Base-by-base conservation (phyloP, 306 rosid species). In the Sicyos baderoa region DNA sequence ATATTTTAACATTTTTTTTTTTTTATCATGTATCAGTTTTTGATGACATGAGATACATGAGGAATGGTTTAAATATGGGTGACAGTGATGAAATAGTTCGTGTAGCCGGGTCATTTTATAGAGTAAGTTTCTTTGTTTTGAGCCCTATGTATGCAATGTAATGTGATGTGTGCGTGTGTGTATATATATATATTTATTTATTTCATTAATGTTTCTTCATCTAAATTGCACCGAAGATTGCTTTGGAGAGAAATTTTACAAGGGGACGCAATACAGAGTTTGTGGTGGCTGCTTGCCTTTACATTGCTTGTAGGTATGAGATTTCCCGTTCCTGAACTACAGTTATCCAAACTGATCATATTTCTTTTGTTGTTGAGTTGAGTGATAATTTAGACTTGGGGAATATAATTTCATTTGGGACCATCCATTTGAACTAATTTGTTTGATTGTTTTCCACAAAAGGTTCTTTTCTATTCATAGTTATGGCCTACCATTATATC, bases 211-310 rank as follows among this genome's bases (percentile, higher is more conserved):
- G 74, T 58, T 49, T 65, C 22, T 25, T 48, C 44, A 58, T 79
- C 59, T 56, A 25, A 57, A 48, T 72, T 64, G 54, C 45, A 70
- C 19, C 77, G 75, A 80, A 88, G 97, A 83, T 90, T 55, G 97
- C 90, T 2, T 76, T 88, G 68, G 92, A 83, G 65, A 73, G 79
- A 73, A 84, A 83, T 74, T 90, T 90, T 83, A 88, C 97, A 22
- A 78, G 82, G 76, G 95, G 97, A 47, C 87, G 95, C 50, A 84
- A 73, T 79, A 72, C 92, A 73, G 87, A 78, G 61, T 89, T 79
- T 61, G 97, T 90, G 57, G 82, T 76, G 62, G 92, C 95, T 68
- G 86, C 97, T 50, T 90, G 97, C 82, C 87, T 88, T 17, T 90
- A 90, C 77, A 82, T 88, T 80, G 90, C 97, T 35, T 90, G 91